Evolutionary conservation across 2,329 filamentous ascomycete species (phyloP), one percentile per base, ranked within the genome.

Genomic region (Lecanicillium sp.): DNA sequence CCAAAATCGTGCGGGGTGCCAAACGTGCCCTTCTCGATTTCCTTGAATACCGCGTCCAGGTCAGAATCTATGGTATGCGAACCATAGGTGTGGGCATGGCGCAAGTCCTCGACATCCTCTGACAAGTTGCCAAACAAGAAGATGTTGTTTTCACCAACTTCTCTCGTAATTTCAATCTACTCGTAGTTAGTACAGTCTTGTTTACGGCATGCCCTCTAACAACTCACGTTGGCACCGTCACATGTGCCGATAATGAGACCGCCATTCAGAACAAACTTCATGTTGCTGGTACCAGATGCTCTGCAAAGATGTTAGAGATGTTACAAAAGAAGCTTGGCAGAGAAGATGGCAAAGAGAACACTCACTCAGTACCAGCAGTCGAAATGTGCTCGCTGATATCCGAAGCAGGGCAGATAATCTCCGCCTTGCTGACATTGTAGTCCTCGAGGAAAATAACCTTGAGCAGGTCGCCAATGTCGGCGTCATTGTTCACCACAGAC

Each of bases 371-470:
- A 42, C 93, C 93, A 30, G 93, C 93, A 20, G 93, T 98, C 2
- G 93, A 97, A 62, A 98, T 98, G 66, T 98, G 93, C 73, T 98
- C 93, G 68, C 90, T 95, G 60, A 98, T 84, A 60, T 98, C 93
- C 17, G 89, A 95, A 11, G 93, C 93, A 11, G 93, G 93, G 55
- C 81, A 81, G 60, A 98, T 96, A 61, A 97, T 90, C 71, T 98
- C 93, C 3, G 93, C 93, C 75, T 98, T 98, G 80, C 90, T 95
- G 62, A 98, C 93, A 57, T 98, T 98, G 79, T 98, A 98, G 69
- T 98, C 93, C 63, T 94, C 89, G 46, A 98, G 70, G 75, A 96
- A 98, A 62, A 98, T 83, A 45, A 98, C 93, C 77, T 98, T 98
- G 62, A 98, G 78, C 24, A 95, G 75, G 62, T 97, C 91, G 26